Conservation (phyloP, 768 basidiomycete species). For the Lentinula edodes region DNA sequence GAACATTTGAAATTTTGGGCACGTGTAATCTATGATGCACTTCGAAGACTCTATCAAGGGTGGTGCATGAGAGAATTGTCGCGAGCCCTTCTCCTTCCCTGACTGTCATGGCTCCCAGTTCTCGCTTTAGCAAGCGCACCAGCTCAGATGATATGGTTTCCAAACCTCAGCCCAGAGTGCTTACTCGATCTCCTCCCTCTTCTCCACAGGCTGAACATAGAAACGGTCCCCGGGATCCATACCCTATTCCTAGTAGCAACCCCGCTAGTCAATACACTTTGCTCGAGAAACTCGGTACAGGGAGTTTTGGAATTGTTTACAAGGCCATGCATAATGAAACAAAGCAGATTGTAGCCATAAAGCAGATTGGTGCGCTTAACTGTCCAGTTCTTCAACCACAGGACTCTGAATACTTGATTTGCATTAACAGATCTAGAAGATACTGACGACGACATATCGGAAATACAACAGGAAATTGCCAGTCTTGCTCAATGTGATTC, state of each 20-base stretch:
- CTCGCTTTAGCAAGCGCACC: constrained; percentile 38
- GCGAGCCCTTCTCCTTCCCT: constrained; percentile 10
- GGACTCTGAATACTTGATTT: background rate
- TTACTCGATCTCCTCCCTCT: constrained; percentile 38
- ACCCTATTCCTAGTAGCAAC: constrained; percentile 68
- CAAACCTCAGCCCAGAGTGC: constrained; percentile 32
- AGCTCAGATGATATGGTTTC: constrained; percentile 29
- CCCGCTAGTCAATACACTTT: constrained; percentile 89
- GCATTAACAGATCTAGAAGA: constrained; percentile 78
- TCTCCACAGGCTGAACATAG: constrained; percentile 39
- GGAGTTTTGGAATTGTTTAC: constrained; percentile 95
- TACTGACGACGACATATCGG: constrained; percentile 96
- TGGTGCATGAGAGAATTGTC: constrained; percentile 16
- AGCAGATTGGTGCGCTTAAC: constrained; percentile 80
- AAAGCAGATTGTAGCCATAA: constrained; percentile 93
- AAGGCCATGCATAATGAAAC: constrained; percentile 95
- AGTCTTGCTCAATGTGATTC: constrained; percentile 95
- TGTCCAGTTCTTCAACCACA: constrained; percentile 9
- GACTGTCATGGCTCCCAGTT: constrained; percentile 40
- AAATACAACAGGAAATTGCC: constrained; percentile 98
- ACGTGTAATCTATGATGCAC: constrained; percentile 11
- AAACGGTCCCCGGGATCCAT: constrained; percentile 46
- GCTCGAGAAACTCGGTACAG: constrained; percentile 94
- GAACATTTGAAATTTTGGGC: background rate
- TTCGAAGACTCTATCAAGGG: background rate